These are phyloP conservation scores for Nothophytophthora sp. DNA, from an alignment of 352 stramenopile genomes.

Conservation along the genomic window DNA sequence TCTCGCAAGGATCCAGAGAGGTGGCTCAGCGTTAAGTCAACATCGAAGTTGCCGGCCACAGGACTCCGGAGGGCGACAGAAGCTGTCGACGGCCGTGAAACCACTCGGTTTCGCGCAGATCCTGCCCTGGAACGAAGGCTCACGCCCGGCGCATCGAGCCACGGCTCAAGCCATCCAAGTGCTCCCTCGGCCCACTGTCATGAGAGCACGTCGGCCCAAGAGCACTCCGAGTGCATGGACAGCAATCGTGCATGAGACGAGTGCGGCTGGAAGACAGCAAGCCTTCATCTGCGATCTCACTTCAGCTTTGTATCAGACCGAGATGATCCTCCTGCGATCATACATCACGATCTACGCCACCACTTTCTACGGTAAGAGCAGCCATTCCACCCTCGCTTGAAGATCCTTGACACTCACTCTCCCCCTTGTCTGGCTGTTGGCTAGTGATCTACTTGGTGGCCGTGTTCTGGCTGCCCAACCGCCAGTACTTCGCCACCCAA, in stretches of 20 bases:
- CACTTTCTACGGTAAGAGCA: slow-evolving; percentile 19
- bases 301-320: slow-evolving; percentile 16
- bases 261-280: slow-evolving; percentile 4
- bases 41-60: no score
- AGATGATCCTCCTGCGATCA: slow-evolving; percentile 27
- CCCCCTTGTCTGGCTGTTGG: slow-evolving; percentile 1
- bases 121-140: no score
- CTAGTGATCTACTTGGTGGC: slow-evolving; percentile 11
- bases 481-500: slow-evolving; percentile 12
- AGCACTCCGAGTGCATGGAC: not conserved
- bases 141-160: no score
- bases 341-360: slow-evolving; percentile 20
- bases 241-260: not conserved
- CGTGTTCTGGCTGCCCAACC: slow-evolving; percentile 17
- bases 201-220: not conserved
- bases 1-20: no score
- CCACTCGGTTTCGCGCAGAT: no score
- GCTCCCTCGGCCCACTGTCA: not conserved
- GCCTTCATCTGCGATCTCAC: slow-evolving; percentile 8
- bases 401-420: not conserved
- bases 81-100: no score
- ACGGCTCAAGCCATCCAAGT: no score
- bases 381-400: not conserved
- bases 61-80: no score
- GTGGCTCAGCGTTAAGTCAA: no score